Base-by-base conservation (phyloP, 2,329 filamentous ascomycete species). In the Colletotrichum somersetense region DNA sequence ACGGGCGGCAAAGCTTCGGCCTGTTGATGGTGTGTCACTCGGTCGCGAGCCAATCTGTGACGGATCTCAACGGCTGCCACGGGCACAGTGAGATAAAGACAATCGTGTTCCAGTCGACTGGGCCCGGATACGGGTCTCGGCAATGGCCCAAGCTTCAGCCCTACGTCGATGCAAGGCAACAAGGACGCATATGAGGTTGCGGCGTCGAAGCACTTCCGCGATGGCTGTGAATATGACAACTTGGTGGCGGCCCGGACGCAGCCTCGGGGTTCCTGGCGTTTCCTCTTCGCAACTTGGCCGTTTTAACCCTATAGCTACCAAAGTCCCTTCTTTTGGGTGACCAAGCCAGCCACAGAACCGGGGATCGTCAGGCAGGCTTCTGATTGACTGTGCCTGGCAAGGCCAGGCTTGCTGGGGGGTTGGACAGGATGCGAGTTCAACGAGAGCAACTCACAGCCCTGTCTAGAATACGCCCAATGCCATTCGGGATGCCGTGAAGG, bases 81-180 rank as follows among this genome's bases (percentile, higher is more conserved):
- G 40, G n/a, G 63, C 52, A 33, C 52, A 48, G n/a, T 35, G 44
- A 61, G 55, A 8, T 40, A 16, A 55, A 56, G 62, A 26, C 30
- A 30, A 53, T 44, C 16, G 20, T 5, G 42, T n/a, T 46, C 38
- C 46, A 33, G 44, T 55, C 30, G 64, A 23, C 26, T 56, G 40
- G 67, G 52, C 18, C 35, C 26, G 55, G 48, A 53, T 44, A 35
- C 46, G 42, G 55, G 55, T 46, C 48, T 35, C 40, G 26, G n/a
- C 20, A 65, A 64, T 59, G 55, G 53, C 23, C 55, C 66, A 33
- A 35, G 35, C 26, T 20, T 70, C 70, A 72, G 70, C 70, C 70
- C 66, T 72, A 72, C 23, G 66, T 48, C 55, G 59, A 50, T 48
- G 46, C 46, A 48, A 48, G 46, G 46, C 8, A n/a, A 11, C 44